Percentiles rank a stretch among this genome's conserved stretches.
phyloP scores from a whole-genome alignment of 805 yeast species.

The Blastobotrys mokoenaii region DNA sequence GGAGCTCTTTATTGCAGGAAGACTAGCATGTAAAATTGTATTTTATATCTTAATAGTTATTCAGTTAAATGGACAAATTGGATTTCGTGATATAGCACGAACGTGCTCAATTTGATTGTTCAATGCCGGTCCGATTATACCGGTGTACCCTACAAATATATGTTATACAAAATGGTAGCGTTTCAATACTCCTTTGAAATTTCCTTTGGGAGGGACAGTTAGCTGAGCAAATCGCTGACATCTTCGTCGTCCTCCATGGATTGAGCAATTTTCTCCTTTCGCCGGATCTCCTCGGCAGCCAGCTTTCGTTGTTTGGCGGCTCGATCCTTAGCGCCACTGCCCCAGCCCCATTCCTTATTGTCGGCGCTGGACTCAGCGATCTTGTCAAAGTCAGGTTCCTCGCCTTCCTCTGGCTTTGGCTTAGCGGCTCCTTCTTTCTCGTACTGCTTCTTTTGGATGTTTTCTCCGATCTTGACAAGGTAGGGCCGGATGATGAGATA shows the following conservation, averaged over 20 bases:
- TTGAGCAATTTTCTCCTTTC: conserved; percentile 14
- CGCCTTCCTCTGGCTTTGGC: conserved; percentile 19
- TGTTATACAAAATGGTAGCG: no score
- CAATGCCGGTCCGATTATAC: no score
- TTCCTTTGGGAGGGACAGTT: no score
- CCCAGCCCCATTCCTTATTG: conserved; percentile 6
- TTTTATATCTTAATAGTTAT: no score
- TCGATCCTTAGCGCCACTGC: conserved; percentile 4
- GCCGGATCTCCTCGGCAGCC: conserved; percentile 9
- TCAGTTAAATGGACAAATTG: no score
- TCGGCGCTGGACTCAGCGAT: conserved; percentile 3
- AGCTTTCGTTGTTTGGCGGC: conserved; percentile 6
- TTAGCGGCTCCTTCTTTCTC: conserved; percentile 19
- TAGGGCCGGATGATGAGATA: conserved; percentile 26
- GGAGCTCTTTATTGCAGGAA: no score
- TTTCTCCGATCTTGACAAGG: conserved; percentile 22
- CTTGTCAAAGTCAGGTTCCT: conserved; percentile 8
- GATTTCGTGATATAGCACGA: no score
- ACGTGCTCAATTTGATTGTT: no score
- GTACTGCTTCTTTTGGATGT: conserved; percentile 19
- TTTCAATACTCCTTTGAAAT: no score
- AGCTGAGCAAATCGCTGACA: conserved; percentile 22
- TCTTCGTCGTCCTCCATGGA: conserved; percentile 29
- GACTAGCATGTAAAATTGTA: no score
- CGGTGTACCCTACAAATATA: no score